Percentiles rank a stretch among this genome's conserved stretches.
Evolutionary conservation across 139 green algal species (phyloP).

Genomic region (Microglena sp.): DNA sequence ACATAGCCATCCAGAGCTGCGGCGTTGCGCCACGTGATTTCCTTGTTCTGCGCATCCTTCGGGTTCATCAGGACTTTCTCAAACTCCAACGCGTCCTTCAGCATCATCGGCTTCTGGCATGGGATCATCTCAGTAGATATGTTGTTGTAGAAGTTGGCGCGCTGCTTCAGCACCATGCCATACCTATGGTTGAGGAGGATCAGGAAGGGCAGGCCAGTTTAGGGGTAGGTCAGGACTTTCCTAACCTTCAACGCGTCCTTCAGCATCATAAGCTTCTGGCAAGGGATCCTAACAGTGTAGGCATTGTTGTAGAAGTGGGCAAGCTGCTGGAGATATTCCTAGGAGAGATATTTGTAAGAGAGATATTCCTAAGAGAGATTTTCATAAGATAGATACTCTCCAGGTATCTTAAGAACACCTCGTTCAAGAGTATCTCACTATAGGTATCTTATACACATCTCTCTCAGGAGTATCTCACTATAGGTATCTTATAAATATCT

Average conservation of each 20-base stretch:
- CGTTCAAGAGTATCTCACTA: too few species aligned
- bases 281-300: constrained; percentile 61
- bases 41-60: constrained; percentile 51
- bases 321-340: constrained; percentile 54
- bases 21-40: constrained; percentile 69
- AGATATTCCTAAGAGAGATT: background rate
- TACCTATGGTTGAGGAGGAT: constrained; percentile 44
- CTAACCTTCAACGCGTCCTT: constrained; percentile 65
- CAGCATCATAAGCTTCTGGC: constrained; percentile 80
- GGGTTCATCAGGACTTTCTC: constrained; percentile 68
- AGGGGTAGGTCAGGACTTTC: too few species aligned
- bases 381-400: too few species aligned
- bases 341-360: background rate
- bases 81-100: constrained; percentile 63
- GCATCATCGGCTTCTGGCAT: constrained; percentile 79
- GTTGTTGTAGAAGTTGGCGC: constrained; percentile 85
- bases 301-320: constrained; percentile 86
- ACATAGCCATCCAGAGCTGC: constrained; percentile 67
- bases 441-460: too few species aligned
- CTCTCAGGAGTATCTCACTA: too few species aligned
- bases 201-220: background rate
- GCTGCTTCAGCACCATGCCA: constrained; percentile 68
- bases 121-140: constrained; percentile 66
- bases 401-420: too few species aligned
- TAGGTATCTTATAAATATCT: too few species aligned